Evolutionary conservation across 208 protist species (phyloP), one percentile per base, ranked within the genome.

Genomic region (Leptomonas pyrrhocoris): DNA sequence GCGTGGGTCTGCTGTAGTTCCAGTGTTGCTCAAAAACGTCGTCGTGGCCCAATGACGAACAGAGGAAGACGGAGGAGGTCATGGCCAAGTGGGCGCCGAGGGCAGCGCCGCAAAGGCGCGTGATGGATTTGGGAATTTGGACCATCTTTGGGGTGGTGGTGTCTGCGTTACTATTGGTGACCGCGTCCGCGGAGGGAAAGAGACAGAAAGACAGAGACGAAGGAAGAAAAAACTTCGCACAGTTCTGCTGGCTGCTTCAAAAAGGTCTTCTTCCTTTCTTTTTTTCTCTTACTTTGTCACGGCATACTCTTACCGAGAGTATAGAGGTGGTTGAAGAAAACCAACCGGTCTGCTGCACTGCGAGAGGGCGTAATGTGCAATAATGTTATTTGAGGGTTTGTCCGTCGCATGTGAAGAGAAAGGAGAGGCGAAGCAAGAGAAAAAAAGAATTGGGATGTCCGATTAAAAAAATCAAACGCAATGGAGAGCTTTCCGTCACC

Each of bases 1-100:
- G 57, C 4, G 84, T 73, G 12, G 86, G 83, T 2, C 66, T 86
- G 64, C 85, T 89, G 54, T 82, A 89, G 18, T 55, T 23, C 86
- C 90, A 93, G 68, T 95, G 90, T 45, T 63, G 16, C 23, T 84
- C 74, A 63, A 86, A 88, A 51, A 83, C 79, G 1, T 40, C 50
- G 55, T 95, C 90, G 3, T n/a, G 81, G 2, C 45, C 38, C 7
- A 65, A 56, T 0, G 67, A 49, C 2, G 85, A 83, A 56, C 73
- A 87, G 4, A 80, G 1, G 16, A 93, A 57, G 13, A 82, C 62
- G 0, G 74, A 63, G 8, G 56, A 51, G 23, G 55, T 68, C 56
- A 79, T 60, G 16, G 73, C 28, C 12, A 80, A 40, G 42, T 86
- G 85, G 11, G 61, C 79, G 13, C 61, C 80, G 16, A 85, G 66